phyloP scores from a whole-genome alignment of 2,329 filamentous ascomycete genomes.

The Diaporthe destruens region DNA sequence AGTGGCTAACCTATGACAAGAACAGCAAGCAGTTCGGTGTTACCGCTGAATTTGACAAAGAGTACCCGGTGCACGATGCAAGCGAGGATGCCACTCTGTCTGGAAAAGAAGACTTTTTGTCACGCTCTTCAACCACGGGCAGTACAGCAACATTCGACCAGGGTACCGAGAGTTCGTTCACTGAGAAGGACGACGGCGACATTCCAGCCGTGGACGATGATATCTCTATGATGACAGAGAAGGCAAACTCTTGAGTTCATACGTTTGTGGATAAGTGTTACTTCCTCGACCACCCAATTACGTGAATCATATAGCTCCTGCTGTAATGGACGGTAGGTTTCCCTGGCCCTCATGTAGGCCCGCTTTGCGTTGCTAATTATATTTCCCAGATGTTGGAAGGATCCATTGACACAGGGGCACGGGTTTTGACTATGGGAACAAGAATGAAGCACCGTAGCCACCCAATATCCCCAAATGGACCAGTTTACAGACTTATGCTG shows the following conservation, averaged over 20 bases:
- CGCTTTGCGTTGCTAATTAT: background rate
- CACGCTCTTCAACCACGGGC: constrained; percentile 21
- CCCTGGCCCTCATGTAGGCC: background rate
- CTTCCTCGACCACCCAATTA: background rate
- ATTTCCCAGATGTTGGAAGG: background rate
- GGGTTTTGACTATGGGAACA: background rate
- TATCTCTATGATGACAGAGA: constrained; percentile 13
- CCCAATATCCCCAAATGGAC: background rate
- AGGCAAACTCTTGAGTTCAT: background rate
- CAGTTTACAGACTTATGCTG: background rate
- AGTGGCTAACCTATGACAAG: constrained; percentile 62
- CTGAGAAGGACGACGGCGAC: constrained; percentile 8
- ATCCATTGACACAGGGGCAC: background rate
- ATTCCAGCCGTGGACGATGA: constrained; percentile 9
- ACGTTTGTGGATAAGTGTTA: background rate
- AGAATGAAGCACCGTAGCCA: background rate
- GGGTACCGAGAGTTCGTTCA: background rate
- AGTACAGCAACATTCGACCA: constrained; percentile 30
- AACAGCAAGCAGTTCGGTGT: constrained; percentile 55
- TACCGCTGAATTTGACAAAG: constrained; percentile 51
- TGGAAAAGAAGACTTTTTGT: constrained; percentile 21
- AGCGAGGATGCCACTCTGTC: constrained; percentile 10
- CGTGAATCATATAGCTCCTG: background rate
- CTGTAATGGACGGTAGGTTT: background rate
- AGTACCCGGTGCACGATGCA: constrained; percentile 1